Conservation (phyloP, 106 monocot genomes). For the Allium sativum region DNA sequence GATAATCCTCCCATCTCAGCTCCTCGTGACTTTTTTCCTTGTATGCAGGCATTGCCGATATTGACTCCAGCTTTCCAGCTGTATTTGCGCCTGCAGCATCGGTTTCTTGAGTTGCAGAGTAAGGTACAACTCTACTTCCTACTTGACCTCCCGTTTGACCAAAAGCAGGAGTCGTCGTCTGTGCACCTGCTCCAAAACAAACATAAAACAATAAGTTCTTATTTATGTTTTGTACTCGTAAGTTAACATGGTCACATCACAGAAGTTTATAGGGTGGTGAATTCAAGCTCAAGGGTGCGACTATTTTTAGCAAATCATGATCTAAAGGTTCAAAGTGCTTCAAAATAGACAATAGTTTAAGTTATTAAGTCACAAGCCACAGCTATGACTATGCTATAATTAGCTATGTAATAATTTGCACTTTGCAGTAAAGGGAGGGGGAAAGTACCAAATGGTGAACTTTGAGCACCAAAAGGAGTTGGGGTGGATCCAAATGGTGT, state of each 20-base stretch:
- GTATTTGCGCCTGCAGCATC: conserved; percentile 45
- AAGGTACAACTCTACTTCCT: conserved; percentile 66
- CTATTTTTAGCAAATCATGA: too few species aligned
- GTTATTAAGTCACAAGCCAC: too few species aligned
- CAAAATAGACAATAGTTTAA: too few species aligned
- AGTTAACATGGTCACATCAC: too few species aligned
- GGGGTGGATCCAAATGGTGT: conserved; percentile 51
- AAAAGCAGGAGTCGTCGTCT: conserved; percentile 60
- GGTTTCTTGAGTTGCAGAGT: conserved; percentile 50
- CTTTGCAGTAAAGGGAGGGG: not conserved
- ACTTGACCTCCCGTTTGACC: conserved; percentile 22
- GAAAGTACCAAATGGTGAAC: conserved; percentile 64
- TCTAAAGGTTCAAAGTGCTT: too few species aligned
- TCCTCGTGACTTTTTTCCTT: conserved; percentile 97
- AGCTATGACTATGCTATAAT: too few species aligned
- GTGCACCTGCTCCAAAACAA: conserved; percentile 35
- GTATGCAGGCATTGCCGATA: conserved; percentile 93
- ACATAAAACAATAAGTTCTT: not conserved
- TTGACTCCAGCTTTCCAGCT: conserved; percentile 84
- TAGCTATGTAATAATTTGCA: too few species aligned
- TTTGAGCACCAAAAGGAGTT: conserved; percentile 58
- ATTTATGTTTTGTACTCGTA: not conserved
- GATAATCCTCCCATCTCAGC: conserved; percentile 96
- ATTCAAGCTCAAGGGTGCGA: too few species aligned
- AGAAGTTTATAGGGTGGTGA: too few species aligned